Evolutionary conservation across 371 early-diverging fungal species (phyloP).

Genomic region (Rozella allomycis): DNA sequence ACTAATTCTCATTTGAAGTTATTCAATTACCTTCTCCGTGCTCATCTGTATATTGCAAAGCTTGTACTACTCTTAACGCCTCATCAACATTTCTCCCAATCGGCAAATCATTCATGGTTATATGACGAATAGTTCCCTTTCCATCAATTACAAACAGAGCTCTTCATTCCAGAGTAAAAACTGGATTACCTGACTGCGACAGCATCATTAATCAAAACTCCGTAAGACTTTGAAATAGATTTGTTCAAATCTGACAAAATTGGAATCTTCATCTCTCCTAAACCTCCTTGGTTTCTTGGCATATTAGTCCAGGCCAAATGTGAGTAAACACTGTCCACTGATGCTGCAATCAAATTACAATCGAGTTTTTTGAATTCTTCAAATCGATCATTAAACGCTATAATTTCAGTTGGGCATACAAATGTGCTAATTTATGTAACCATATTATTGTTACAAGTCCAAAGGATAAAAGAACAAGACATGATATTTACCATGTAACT

Average conservation of each 20-base stretch:
- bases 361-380: conserved; percentile 8
- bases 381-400: conserved; percentile 5
- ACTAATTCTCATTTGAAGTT: too few relatives aligned
- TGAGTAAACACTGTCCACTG: conserved; percentile 13
- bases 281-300: conserved; percentile 6
- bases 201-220: background rate
- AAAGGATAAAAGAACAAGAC: conserved; percentile 17
- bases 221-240: background rate
- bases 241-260: background rate
- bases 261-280: conserved; percentile 2
- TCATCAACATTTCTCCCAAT: conserved; percentile 15
- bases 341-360: conserved; percentile 9
- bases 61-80: conserved; percentile 10
- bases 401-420: conserved; percentile 22
- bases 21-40: conserved; percentile 12
- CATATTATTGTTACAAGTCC: too few relatives aligned
- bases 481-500: conserved; percentile 1
- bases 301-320: conserved; percentile 13
- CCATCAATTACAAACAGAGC: conserved; percentile 10
- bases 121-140: conserved; percentile 4
- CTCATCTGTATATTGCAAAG: conserved; percentile 4
- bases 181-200: too few relatives aligned
- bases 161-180: conserved; percentile 4
- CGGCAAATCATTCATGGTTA: conserved; percentile 4
- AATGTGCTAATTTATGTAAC: too few relatives aligned